phyloP scores from a whole-genome alignment of 192 early-diverging fungal species.

The Coemansia sp. region DNA sequence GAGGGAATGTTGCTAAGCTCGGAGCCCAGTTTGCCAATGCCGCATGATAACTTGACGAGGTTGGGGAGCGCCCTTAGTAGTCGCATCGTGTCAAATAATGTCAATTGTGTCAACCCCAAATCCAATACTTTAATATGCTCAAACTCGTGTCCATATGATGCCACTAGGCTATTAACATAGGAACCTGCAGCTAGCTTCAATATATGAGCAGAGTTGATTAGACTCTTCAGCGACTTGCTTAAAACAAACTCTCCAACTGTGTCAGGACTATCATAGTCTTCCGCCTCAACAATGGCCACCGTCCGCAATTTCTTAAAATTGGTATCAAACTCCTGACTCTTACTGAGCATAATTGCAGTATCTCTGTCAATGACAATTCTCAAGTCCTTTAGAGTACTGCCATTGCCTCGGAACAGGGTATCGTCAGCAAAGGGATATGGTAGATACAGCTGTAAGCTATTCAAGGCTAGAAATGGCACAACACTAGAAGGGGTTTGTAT shows the following conservation, averaged over 20 bases:
- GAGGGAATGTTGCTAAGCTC: neutral
- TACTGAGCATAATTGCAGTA: neutral
- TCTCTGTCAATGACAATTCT: neutral
- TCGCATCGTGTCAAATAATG: neutral
- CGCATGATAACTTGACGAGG: neutral
- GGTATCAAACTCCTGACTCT: neutral
- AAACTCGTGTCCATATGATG: neutral
- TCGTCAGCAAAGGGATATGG: slow-evolving; percentile 13
- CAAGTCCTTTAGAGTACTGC: neutral
- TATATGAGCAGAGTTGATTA: neutral
- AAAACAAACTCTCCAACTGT: neutral
- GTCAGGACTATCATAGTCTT: neutral
- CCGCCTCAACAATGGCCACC: neutral
- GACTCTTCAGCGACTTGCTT: neutral
- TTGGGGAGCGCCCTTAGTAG: neutral
- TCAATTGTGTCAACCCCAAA: neutral
- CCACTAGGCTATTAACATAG: neutral
- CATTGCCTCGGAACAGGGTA: slow-evolving; percentile 13
- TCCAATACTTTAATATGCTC: neutral
- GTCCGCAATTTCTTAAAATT: neutral
- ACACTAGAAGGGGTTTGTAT: neutral
- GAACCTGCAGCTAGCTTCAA: neutral
- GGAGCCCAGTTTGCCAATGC: neutral
- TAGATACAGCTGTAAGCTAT: neutral
- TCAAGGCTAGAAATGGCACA: slow-evolving; percentile 6